phyloP scores from a whole-genome alignment of 2,329 filamentous ascomycete species.

The Pseudogymnoascus sp. region DNA sequence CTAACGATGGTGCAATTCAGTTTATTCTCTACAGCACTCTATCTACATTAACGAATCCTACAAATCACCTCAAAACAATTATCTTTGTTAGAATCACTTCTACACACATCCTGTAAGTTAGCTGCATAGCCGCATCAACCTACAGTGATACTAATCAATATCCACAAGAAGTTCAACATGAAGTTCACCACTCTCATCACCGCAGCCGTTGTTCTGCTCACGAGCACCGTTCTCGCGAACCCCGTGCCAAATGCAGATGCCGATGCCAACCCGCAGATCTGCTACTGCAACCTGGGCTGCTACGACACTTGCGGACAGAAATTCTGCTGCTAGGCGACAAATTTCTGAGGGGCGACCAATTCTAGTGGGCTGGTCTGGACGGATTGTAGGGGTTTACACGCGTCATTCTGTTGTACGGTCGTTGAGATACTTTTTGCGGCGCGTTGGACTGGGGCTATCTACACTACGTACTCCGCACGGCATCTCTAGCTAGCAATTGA shows the following conservation, averaged over 20 bases:
- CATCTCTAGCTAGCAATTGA: background rate
- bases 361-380: background rate
- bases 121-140: background rate
- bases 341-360: background rate
- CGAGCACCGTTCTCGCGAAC: background rate
- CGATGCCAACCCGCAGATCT: background rate
- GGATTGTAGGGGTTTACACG: background rate
- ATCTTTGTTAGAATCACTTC: background rate
- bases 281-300: background rate
- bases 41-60: background rate
- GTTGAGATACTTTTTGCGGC: background rate
- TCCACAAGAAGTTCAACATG: background rate
- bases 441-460: background rate
- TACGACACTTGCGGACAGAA: background rate
- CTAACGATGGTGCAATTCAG: background rate
- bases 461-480: background rate
- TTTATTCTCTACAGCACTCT: background rate
- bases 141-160: background rate
- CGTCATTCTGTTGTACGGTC: background rate
- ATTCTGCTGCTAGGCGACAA: background rate
- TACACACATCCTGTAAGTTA: background rate
- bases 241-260: background rate
- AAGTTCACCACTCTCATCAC: constrained; percentile 4
- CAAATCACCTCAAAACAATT: background rate
- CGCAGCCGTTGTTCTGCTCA: background rate